phyloP scores from a whole-genome alignment of 2,329 filamentous ascomycete species.

The Ascochyta pisi region DNA sequence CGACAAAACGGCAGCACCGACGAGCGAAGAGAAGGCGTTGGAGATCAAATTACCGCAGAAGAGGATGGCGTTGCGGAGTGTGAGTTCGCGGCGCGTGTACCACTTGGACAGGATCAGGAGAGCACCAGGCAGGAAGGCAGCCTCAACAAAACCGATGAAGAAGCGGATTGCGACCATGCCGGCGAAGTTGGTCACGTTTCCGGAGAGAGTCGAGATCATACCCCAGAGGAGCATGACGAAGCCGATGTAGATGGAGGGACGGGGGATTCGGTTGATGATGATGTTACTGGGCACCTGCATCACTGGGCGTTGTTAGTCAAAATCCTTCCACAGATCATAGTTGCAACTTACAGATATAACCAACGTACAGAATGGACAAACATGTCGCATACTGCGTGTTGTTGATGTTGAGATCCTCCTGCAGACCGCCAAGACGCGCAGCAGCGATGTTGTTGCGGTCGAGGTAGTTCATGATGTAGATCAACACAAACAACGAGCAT shows the following conservation, averaged over 20 bases:
- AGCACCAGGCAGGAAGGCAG: slow-evolving; percentile 66
- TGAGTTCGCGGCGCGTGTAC: slow-evolving; percentile 65
- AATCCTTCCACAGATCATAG: neutral
- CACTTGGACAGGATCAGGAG: slow-evolving; percentile 70
- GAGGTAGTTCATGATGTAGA: slow-evolving; percentile 48
- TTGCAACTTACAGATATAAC: slow-evolving; percentile 16
- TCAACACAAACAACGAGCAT: slow-evolving; percentile 44
- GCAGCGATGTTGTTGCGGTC: slow-evolving; percentile 47
- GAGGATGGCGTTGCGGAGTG: slow-evolving; percentile 49
- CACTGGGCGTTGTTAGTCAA: neutral
- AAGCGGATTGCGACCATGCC: slow-evolving; percentile 50
- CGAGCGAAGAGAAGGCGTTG: slow-evolving; percentile 54
- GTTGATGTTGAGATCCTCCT: slow-evolving; percentile 40
- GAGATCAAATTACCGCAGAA: slow-evolving; percentile 54
- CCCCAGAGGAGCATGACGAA: slow-evolving; percentile 51
- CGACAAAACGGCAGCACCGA: slow-evolving; percentile 51
- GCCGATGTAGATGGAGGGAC: slow-evolving; percentile 47
- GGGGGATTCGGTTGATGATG: slow-evolving; percentile 48
- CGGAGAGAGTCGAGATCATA: slow-evolving; percentile 47
- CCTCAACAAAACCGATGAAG: slow-evolving; percentile 49
- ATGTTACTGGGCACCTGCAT: slow-evolving; percentile 52
- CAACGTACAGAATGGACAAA: slow-evolving; percentile 39
- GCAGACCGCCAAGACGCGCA: slow-evolving; percentile 42
- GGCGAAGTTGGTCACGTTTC: slow-evolving; percentile 40
- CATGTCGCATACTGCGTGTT: slow-evolving; percentile 45